Evolutionary conservation across 345 rosid species (phyloP).

Genomic region (Theobroma cacao): DNA sequence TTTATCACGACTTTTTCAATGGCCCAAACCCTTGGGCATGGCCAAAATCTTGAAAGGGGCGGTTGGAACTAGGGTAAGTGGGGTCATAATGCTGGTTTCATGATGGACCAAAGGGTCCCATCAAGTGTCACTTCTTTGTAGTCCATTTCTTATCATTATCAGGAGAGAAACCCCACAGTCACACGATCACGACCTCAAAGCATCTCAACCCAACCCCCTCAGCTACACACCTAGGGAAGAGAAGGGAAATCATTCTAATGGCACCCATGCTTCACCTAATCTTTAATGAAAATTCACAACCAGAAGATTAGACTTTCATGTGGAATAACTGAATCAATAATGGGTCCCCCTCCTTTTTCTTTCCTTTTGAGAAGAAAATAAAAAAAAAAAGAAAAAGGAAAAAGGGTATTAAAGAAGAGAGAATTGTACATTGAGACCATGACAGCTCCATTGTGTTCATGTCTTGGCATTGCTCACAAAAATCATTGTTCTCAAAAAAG

Average conservation of each 20-base stretch:
- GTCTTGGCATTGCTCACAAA: too few relatives aligned
- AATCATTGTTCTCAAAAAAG: too few relatives aligned
- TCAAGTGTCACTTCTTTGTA: constrained; percentile 31
- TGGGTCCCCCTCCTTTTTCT: background rate
- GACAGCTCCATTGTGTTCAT: background rate
- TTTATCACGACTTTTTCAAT: background rate
- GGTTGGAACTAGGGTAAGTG: background rate
- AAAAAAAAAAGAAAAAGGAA: background rate
- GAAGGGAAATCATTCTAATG: background rate
- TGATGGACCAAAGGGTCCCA: constrained; percentile 36
- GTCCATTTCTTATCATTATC: constrained; percentile 20
- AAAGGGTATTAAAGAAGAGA: background rate
- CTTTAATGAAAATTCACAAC: background rate
- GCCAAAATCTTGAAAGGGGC: background rate
- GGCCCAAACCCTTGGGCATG: constrained; percentile 21
- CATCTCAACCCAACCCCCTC: background rate
- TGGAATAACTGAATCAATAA: background rate
- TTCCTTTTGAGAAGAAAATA: background rate
- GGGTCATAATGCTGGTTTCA: constrained; percentile 27
- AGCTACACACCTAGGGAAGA: background rate
- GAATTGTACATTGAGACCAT: background rate
- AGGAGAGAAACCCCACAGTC: background rate
- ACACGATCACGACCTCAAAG: constrained; percentile 18
- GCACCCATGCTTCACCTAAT: background rate
- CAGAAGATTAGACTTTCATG: background rate